These are phyloP conservation scores for Hortaea werneckii DNA, from an alignment of 2,329 filamentous ascomycete species.

Conservation along the genomic window DNA sequence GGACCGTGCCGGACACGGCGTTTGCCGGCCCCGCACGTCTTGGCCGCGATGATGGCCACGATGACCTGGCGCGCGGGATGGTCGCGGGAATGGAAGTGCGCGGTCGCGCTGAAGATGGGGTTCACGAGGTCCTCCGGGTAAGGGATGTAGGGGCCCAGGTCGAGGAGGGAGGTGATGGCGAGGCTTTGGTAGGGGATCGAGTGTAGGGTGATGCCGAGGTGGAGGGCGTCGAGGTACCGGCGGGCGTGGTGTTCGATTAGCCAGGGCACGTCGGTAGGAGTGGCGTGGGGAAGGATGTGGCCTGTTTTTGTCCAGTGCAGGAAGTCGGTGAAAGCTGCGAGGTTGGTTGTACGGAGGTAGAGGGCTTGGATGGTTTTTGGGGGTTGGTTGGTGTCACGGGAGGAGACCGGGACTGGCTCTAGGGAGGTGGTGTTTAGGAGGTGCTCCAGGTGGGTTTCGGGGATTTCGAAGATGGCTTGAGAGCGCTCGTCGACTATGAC, in stretches of 20 bases:
- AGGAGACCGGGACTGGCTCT: not conserved
- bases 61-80: constrained; percentile 5
- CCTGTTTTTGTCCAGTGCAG: constrained; percentile 5
- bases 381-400: not conserved
- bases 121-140: constrained; percentile 9
- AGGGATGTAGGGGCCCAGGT: not conserved
- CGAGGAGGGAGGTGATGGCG: not conserved
- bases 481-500: constrained; percentile 5
- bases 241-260: constrained; percentile 3
- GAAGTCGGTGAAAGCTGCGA: constrained; percentile 7
- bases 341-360: constrained; percentile 2
- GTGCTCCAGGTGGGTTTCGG: not conserved
- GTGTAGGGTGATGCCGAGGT: constrained; percentile 1
- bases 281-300: constrained; percentile 6
- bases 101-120: constrained; percentile 5
- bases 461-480: constrained; percentile 5
- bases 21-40: constrained; percentile 5
- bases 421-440: not conserved
- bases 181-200: constrained; percentile 1
- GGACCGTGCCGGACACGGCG: constrained; percentile 3
- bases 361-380: not conserved
- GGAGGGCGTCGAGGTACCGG: constrained; percentile 4
- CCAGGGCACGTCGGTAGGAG: not conserved
- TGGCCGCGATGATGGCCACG: constrained; percentile 5
- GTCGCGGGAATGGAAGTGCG: not conserved